A percentile compares a stretch with the other conserved stretches of the same genome.
These are phyloP conservation scores for Crithidia sp. DNA, from an alignment of 208 protist genomes.

Conservation along the genomic window DNA sequence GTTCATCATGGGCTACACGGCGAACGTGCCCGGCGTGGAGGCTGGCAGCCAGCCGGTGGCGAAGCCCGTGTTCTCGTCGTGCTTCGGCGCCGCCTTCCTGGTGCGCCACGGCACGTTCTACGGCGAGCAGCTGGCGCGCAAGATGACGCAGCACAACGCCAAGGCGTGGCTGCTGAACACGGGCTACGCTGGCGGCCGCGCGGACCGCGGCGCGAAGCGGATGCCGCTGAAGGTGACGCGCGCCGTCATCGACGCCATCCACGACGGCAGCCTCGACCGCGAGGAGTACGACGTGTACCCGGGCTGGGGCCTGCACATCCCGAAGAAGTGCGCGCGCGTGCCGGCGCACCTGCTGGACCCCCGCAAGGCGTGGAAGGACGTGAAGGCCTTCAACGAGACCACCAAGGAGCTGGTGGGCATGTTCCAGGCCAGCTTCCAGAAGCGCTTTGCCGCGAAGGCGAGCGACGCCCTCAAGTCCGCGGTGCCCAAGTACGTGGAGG, in stretches of 20 bases:
- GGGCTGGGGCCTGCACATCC: constrained; percentile 92
- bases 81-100: constrained; percentile 96
- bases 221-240: constrained; percentile 94
- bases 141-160: constrained; percentile 88
- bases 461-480: constrained; percentile 77
- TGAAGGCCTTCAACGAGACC: constrained; percentile 81
- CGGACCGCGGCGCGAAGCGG: constrained; percentile 87
- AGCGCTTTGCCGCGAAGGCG: constrained; percentile 86
- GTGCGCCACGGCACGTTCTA: constrained; percentile 96
- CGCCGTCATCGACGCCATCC: constrained; percentile 96
- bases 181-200: constrained; percentile 91
- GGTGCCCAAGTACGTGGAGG: constrained; percentile 80
- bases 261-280: constrained; percentile 91
- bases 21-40: constrained; percentile 94
- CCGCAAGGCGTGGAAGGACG: constrained; percentile 88
- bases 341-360: constrained; percentile 91
- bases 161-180: constrained; percentile 96
- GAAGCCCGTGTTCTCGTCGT: constrained; percentile 94
- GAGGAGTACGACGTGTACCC: constrained; percentile 70
- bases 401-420: constrained; percentile 88
- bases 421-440: constrained; percentile 94
- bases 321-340: constrained; percentile 74
- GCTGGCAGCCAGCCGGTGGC: constrained; percentile 92
- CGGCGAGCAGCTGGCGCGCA: constrained; percentile 95
- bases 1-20: constrained; percentile 96